Conservation (phyloP, 2,329 filamentous ascomycete species). For the Aspergillus awamori region DNA sequence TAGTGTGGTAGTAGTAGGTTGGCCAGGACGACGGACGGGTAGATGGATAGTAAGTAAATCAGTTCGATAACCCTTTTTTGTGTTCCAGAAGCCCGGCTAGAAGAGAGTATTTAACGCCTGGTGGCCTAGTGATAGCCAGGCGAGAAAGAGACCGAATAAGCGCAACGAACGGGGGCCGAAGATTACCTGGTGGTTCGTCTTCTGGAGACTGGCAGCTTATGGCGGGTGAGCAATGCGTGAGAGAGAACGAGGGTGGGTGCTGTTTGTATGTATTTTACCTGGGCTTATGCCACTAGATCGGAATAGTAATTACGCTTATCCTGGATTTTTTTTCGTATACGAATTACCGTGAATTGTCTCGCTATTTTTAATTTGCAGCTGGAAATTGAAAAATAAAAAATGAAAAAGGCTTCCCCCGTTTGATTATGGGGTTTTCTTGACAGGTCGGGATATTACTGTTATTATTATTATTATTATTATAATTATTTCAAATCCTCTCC, state of each 20-base stretch:
- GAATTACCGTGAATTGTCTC: background rate
- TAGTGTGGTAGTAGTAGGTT: background rate
- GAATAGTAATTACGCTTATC: background rate
- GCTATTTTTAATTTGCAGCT: constrained; percentile 2
- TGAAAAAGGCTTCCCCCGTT: background rate
- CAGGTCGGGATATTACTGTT: background rate
- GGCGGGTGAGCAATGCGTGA: background rate
- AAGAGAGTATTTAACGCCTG: constrained; percentile 10
- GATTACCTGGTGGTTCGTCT: constrained; percentile 6
- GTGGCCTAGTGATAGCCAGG: background rate
- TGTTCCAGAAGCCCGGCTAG: constrained; percentile 8
- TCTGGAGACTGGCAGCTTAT: constrained; percentile 6
- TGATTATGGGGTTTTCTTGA: background rate
- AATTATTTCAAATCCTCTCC: constrained; percentile 5
- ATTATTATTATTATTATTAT: background rate
- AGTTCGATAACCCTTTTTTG: background rate
- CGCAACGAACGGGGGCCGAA: constrained; percentile 11
- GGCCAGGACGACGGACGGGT: background rate
- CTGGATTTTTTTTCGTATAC: background rate
- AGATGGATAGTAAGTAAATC: background rate
- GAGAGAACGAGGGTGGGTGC: background rate
- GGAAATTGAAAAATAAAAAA: background rate
- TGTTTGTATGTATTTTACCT: background rate
- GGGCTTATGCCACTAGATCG: background rate
- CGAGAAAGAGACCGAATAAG: constrained; percentile 1